phyloP scores from a whole-genome alignment of 805 yeast species.

The Barnettozyma sp. region DNA sequence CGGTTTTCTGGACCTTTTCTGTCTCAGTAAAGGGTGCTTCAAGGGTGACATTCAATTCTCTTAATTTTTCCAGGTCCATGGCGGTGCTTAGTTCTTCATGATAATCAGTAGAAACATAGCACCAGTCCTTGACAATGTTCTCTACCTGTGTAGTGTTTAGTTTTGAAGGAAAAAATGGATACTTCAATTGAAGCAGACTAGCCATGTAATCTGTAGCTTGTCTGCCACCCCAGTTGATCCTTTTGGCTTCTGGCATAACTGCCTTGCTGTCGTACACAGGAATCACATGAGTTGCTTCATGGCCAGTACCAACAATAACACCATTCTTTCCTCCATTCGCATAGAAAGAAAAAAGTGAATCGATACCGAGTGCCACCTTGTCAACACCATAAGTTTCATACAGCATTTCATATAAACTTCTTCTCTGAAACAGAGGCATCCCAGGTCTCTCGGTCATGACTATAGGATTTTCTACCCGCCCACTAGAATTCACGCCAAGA shows the following conservation, averaged over 20 bases:
- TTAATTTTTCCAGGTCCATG: constrained; percentile 58
- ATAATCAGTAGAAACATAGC: constrained; percentile 70
- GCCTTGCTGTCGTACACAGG: constrained; percentile 77
- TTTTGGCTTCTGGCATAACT: constrained; percentile 55
- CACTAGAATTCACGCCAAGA: constrained; percentile 50
- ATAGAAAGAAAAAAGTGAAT: constrained; percentile 70
- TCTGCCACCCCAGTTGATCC: constrained; percentile 91
- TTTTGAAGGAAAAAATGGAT: constrained; percentile 85
- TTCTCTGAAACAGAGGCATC: constrained; percentile 61
- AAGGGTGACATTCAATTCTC: constrained; percentile 61
- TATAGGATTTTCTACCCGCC: constrained; percentile 68
- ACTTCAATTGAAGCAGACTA: constrained; percentile 64
- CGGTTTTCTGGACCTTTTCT: constrained; percentile 64
- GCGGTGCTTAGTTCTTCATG: constrained; percentile 49
- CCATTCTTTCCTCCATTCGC: constrained; percentile 57
- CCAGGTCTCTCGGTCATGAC: constrained; percentile 76
- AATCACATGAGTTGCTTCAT: constrained; percentile 73
- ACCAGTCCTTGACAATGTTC: constrained; percentile 62
- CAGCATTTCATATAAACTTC: constrained; percentile 68
- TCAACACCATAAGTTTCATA: constrained; percentile 82
- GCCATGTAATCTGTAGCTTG: constrained; percentile 59
- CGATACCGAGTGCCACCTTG: constrained; percentile 73
- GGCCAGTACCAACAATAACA: constrained; percentile 75
- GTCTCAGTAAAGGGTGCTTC: constrained; percentile 77
- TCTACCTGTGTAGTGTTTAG: constrained; percentile 58